These are phyloP conservation scores for Colletotrichum musae DNA, from an alignment of 2,329 filamentous ascomycete genomes.

Conservation along the genomic window DNA sequence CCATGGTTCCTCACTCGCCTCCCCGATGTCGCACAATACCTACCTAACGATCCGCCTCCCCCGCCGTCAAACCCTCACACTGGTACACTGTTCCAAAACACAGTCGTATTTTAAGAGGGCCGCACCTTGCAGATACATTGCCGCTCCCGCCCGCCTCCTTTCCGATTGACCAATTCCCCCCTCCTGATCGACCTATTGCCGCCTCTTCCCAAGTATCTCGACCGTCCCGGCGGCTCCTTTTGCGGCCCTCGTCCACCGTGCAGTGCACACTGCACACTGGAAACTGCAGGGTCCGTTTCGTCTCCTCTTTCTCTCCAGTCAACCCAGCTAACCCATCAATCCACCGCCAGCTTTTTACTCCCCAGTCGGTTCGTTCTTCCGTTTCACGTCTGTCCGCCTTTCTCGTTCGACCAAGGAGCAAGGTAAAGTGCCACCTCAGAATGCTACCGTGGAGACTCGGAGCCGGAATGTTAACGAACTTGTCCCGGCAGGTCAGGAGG, in stretches of 20 bases:
- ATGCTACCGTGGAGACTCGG: slow-evolving; percentile 1
- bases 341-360: neutral
- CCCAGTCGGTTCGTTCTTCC: slow-evolving; percentile 25
- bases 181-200: slow-evolving; percentile 3
- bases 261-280: neutral
- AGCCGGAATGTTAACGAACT: neutral
- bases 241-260: neutral
- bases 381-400: slow-evolving; percentile 20
- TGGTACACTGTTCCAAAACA: slow-evolving; percentile 3
- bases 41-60: neutral
- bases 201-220: slow-evolving; percentile 17
- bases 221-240: slow-evolving; percentile 31
- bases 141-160: slow-evolving; percentile 4
- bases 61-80: too few relatives aligned
- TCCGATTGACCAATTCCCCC: slow-evolving; percentile 20
- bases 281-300: neutral
- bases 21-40: neutral
- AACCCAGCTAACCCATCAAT: slow-evolving; percentile 33
- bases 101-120: slow-evolving; percentile 23
- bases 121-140: slow-evolving; percentile 37
- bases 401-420: slow-evolving; percentile 1
- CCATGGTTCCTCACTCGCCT: neutral
- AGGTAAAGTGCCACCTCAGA: neutral
- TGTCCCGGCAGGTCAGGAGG: slow-evolving; percentile 20
- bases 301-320: slow-evolving; percentile 21